Evolutionary conservation across 1,284 basidiomycete species (phyloP).

Genomic region (Trichosporon ovoides): DNA sequence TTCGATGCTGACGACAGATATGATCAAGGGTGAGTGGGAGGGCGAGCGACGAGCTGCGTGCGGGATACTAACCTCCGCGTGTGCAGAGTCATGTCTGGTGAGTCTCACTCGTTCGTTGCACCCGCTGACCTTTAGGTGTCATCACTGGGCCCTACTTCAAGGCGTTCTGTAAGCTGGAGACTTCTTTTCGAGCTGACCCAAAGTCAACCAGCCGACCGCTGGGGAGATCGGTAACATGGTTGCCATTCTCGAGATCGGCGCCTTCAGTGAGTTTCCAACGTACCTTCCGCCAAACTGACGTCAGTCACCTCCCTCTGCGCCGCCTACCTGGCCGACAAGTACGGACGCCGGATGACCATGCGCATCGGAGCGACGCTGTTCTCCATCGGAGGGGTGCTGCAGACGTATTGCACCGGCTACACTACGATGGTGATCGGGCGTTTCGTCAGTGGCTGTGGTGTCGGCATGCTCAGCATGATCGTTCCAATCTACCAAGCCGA

Average conservation of each 20-base stretch:
- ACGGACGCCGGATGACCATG: slow-evolving; percentile 82
- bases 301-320: slow-evolving; percentile 84
- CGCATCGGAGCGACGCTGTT: slow-evolving; percentile 83
- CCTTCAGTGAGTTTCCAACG: slow-evolving; percentile 62
- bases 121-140: slow-evolving; percentile 55
- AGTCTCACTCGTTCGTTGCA: slow-evolving; percentile 5
- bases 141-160: slow-evolving; percentile 91
- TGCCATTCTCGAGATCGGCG: slow-evolving; percentile 84
- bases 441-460: slow-evolving; percentile 84
- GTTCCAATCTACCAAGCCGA: slow-evolving; percentile 81
- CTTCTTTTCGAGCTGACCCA: slow-evolving; percentile 11
- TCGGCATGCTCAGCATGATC: slow-evolving; percentile 88
- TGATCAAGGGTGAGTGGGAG: slow-evolving; percentile 71
- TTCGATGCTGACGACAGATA: slow-evolving; percentile 52
- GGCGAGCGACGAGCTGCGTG: background rate
- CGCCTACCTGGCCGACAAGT: slow-evolving; percentile 77
- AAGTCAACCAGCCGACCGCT: slow-evolving; percentile 64
- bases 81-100: slow-evolving; percentile 45
- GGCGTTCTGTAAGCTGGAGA: slow-evolving; percentile 28
- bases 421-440: slow-evolving; percentile 81
- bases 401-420: slow-evolving; percentile 82
- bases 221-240: slow-evolving; percentile 65
- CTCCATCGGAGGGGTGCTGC: slow-evolving; percentile 79
- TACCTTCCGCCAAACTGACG: background rate
- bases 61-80: background rate